Conservation (phyloP, 75 land plant genomes). For the Larix kaempferi region DNA sequence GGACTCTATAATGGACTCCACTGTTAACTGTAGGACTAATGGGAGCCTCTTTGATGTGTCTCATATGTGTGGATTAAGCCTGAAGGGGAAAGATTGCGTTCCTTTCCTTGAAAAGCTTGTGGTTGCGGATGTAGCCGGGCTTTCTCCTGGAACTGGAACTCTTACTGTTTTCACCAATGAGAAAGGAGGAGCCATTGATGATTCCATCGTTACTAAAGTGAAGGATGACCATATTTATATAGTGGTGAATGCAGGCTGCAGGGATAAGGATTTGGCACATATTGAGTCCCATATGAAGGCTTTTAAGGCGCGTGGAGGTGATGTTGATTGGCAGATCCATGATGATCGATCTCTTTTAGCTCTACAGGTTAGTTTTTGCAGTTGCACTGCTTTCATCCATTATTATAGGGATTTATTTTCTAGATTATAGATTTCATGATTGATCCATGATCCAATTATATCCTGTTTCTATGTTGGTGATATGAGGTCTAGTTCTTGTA, state of each 20-base stretch:
- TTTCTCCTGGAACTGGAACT: conserved; percentile 72
- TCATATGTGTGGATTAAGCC: conserved; percentile 96
- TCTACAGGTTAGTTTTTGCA: conserved; percentile 51
- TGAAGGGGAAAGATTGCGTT: conserved; percentile 68
- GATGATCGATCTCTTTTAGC: conserved; percentile 95
- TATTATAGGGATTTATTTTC: too few relatives aligned
- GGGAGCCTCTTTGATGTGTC: conserved; percentile 96
- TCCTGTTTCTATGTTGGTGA: too few relatives aligned
- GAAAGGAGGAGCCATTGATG: conserved; percentile 94
- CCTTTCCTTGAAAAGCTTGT: conserved; percentile 90
- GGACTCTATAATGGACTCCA: conserved; percentile 97
- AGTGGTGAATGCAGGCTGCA: conserved; percentile 98
- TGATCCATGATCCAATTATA: too few relatives aligned
- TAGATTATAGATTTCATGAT: too few relatives aligned
- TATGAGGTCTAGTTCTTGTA: too few relatives aligned
- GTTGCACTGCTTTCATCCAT: neutral
- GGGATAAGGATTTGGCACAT: conserved; percentile 96
- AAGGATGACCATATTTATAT: conserved; percentile 84
- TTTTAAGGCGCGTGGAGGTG: conserved; percentile 82
- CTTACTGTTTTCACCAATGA: conserved; percentile 95
- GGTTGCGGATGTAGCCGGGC: conserved; percentile 82
- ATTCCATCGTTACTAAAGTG: conserved; percentile 97
- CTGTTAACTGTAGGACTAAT: conserved; percentile 74
- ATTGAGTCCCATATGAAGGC: conserved; percentile 83
- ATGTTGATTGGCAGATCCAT: conserved; percentile 90